Conservation (phyloP, 768 basidiomycete species). For the Fomitopsis pulvina region DNA sequence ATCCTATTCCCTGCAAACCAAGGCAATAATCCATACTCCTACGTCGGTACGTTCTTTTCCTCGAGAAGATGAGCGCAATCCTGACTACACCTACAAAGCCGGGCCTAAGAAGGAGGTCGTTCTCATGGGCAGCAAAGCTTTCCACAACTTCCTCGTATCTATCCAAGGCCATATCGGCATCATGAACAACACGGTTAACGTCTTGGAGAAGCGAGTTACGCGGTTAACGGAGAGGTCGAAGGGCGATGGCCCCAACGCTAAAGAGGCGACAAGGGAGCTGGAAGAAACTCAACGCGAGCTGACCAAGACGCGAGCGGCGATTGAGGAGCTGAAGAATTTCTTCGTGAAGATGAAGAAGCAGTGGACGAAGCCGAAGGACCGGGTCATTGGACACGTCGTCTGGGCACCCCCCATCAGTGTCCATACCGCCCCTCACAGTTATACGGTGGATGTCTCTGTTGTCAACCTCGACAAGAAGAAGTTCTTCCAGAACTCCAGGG, state of each 20-base stretch:
- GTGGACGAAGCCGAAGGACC: constrained; percentile 29
- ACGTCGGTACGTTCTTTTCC: constrained; percentile 16
- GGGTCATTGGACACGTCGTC: no score
- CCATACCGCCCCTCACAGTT: no score
- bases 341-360: constrained; percentile 23
- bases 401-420: no score
- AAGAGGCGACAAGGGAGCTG: no score
- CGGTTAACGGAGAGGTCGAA: no score
- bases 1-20: constrained; percentile 21
- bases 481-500: constrained; percentile 27
- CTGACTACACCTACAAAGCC: constrained; percentile 16
- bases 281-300: no score
- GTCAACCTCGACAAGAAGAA: constrained; percentile 32
- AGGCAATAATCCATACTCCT: constrained; percentile 17
- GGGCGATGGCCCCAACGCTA: no score
- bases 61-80: constrained; percentile 15
- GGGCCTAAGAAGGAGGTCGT: constrained; percentile 23
- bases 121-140: constrained; percentile 19
- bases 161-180: constrained; percentile 24
- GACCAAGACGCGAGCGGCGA: no score
- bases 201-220: no score
- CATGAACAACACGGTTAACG: constrained; percentile 24
- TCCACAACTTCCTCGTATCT: constrained; percentile 18
- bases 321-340: constrained; percentile 31
- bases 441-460: no score